Evolutionary conservation across 495 filamentous ascomycete species (phyloP).

Genomic region (Penicillium fimorum): DNA sequence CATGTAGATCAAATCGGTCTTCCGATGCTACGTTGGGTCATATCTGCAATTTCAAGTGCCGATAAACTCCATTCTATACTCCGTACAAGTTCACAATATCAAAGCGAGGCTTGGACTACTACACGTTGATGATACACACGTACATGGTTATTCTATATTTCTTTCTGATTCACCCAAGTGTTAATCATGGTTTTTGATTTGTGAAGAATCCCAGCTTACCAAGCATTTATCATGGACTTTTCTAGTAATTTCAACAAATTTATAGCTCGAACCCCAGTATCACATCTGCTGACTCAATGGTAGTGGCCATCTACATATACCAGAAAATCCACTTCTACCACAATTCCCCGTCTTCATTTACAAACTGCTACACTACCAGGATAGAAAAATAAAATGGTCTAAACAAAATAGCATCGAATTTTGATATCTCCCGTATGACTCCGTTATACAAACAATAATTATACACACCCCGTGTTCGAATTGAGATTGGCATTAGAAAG

Average conservation of each 20-base stretch:
- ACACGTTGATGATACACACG: background rate
- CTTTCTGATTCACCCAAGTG: too few relatives aligned
- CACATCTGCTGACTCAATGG: background rate
- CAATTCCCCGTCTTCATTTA: background rate
- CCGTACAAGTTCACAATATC: too few relatives aligned
- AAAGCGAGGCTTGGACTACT: background rate
- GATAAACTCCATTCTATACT: background rate
- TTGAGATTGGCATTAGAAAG: conserved; percentile 13
- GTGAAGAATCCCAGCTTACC: too few relatives aligned
- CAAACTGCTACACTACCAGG: background rate
- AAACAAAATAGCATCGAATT: background rate
- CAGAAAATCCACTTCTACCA: background rate
- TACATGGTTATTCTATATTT: background rate
- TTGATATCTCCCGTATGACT: conserved; percentile 3
- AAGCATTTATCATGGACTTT: too few relatives aligned
- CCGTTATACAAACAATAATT: conserved; percentile 4
- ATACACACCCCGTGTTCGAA: conserved; percentile 10
- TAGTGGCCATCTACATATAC: background rate
- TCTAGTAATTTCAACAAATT: too few relatives aligned
- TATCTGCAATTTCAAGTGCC: background rate
- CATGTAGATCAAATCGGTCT: background rate
- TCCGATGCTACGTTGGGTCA: background rate
- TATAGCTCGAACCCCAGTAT: too few relatives aligned
- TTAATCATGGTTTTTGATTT: too few relatives aligned
- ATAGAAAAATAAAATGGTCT: background rate